Percentiles rank a stretch among this genome's conserved stretches.
phyloP scores from a whole-genome alignment of 768 basidiomycete genomes.

The Heimioporus sp. region DNA sequence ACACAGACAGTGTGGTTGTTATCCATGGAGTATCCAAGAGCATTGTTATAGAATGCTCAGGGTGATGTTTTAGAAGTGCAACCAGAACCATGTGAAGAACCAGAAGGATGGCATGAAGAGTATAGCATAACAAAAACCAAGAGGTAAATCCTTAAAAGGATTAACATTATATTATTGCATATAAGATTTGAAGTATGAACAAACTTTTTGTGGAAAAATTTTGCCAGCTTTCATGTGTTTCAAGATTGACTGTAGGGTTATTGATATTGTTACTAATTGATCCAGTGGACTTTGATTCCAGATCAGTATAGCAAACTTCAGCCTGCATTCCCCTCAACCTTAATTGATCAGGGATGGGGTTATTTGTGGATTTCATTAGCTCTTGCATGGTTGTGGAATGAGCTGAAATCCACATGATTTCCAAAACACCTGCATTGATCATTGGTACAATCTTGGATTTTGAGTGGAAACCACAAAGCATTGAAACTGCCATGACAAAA shows the following conservation, averaged over 20 bases:
- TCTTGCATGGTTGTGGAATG: neutral
- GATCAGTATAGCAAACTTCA: neutral
- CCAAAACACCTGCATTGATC: neutral
- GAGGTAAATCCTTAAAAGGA: neutral
- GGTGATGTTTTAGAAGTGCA: neutral
- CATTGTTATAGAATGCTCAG: neutral
- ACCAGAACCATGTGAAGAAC: neutral
- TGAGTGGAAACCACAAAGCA: neutral
- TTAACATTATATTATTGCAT: neutral
- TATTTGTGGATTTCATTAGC: neutral
- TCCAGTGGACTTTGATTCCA: neutral
- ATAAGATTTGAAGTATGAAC: neutral
- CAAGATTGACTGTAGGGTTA: neutral
- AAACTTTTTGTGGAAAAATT: too few species aligned
- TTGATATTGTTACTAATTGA: neutral
- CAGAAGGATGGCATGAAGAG: neutral
- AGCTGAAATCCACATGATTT: neutral
- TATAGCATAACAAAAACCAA: neutral
- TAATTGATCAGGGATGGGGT: neutral
- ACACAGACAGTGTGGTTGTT: neutral
- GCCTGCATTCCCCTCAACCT: neutral
- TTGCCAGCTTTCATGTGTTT: neutral
- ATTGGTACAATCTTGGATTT: neutral
- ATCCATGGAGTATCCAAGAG: neutral
- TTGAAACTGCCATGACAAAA: neutral